Base-by-base conservation (phyloP, 2,329 filamentous ascomycete genomes). In the Penicillium sp. region DNA sequence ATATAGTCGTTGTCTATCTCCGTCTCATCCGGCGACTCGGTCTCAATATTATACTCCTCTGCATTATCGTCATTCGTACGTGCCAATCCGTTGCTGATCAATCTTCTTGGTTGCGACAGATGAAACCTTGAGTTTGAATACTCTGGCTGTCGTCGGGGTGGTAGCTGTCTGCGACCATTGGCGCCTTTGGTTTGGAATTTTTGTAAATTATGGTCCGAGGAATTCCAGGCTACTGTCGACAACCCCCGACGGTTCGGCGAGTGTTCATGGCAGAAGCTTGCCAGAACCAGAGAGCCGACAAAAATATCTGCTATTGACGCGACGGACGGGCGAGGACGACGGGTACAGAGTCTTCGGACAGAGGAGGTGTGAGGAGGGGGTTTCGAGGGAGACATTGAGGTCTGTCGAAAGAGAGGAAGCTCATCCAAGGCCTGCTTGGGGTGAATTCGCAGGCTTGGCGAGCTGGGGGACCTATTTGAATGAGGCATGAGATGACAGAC, bases 401-500 rank as follows among this genome's bases (percentile, higher is more conserved):
- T 17, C 28, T 49, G 49, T 52, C 52, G 57, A 45, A 49, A 38
- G 51, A 54, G 48, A 31, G 54, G 45, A 51, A 60, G 54, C 53
- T 59, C 56, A 53, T 64, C 64, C 58, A 64, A 57, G 56, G 63
- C 64, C 69, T 72, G 65, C 67, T 71, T 72, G 55, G 73, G 71
- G 68, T 71, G 66, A 64, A 72, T 64, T 66, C 72, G 71, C 69
- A 71, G 70, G 67, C 69, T 66, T 59, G 68, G 64, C 62, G 71
- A 73, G 74, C 75, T 72, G 66, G 76, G 71, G 69, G 76, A 72
- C 70, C 72, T 72, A 71, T 74, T 74, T 72, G 77, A 67, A 71
- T 76, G 71, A 78, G 77, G 80, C 81, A 84, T 84, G 79, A 78
- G 77, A 76, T 64, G 71, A 67, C 72, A 72, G 70, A 75, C 81